Conservation (phyloP, 805 yeast species). For the Ogataea populi-albae region DNA sequence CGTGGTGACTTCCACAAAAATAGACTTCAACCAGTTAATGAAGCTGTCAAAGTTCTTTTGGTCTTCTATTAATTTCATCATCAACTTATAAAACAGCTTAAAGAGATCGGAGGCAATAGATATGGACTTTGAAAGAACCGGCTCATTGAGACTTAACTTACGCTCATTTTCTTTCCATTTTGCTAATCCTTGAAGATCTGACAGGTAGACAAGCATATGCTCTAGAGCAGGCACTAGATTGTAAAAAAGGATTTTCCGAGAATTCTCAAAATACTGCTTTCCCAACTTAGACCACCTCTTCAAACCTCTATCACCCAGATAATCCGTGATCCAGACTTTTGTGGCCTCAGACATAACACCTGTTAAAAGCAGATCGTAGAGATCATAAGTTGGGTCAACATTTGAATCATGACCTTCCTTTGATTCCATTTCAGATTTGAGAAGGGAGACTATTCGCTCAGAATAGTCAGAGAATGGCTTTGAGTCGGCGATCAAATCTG, state of each 20-base stretch:
- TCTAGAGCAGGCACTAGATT: constrained; percentile 56
- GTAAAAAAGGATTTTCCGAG: constrained; percentile 45
- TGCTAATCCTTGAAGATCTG: constrained; percentile 39
- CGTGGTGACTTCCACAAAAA: constrained; percentile 37
- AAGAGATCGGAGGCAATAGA: constrained; percentile 25
- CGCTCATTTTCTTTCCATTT: constrained; percentile 34
- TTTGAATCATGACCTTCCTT: constrained; percentile 5
- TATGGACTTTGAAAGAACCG: constrained; percentile 17
- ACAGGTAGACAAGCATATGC: constrained; percentile 45
- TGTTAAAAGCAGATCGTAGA: constrained; percentile 49
- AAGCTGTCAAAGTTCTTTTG: constrained; percentile 44
- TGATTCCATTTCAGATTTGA: constrained; percentile 34
- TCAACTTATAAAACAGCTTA: constrained; percentile 35
- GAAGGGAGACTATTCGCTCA: constrained; percentile 32
- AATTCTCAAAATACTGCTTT: constrained; percentile 46
- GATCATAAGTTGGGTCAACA: constrained; percentile 35
- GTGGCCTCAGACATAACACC: constrained; percentile 50
- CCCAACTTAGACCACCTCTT: constrained; percentile 54
- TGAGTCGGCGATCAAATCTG: constrained; percentile 28
- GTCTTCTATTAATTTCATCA: constrained; percentile 45
- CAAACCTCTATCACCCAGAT: constrained; percentile 64
- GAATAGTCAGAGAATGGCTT: constrained; percentile 39
- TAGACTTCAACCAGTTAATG: constrained; percentile 42
- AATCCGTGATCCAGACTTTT: constrained; percentile 60
- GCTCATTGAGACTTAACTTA: constrained; percentile 19